phyloP scores from a whole-genome alignment of 805 yeast genomes.

The Teunomyces panamensis region DNA sequence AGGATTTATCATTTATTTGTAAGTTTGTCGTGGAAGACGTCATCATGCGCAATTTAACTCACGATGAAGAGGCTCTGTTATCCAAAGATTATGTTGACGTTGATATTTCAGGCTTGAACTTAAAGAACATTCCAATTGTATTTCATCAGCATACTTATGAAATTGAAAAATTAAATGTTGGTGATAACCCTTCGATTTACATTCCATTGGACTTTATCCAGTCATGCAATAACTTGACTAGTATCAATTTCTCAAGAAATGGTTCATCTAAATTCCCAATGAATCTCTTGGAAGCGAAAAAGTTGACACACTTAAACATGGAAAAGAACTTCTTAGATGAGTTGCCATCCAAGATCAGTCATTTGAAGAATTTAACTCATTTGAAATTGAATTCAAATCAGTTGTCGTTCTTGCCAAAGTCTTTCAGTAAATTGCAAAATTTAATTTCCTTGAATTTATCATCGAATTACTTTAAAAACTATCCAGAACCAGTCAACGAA shows the following conservation, averaged over 20 bases:
- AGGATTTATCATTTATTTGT: slow-evolving; percentile 78
- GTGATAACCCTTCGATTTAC: slow-evolving; percentile 81
- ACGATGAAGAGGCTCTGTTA: slow-evolving; percentile 68
- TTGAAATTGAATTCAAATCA: slow-evolving; percentile 76
- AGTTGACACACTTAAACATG: slow-evolving; percentile 64
- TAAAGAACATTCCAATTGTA: slow-evolving; percentile 81
- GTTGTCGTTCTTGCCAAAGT: slow-evolving; percentile 56
- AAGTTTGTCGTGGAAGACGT: slow-evolving; percentile 72
- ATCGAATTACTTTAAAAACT: slow-evolving; percentile 63
- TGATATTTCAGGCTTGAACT: slow-evolving; percentile 65
- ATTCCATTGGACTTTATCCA: slow-evolving; percentile 85
- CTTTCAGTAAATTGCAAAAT: slow-evolving; percentile 53
- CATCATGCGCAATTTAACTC: slow-evolving; percentile 55
- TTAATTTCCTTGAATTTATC: slow-evolving; percentile 68
- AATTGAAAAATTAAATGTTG: slow-evolving; percentile 76
- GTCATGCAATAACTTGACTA: slow-evolving; percentile 67
- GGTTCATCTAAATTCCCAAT: slow-evolving; percentile 74
- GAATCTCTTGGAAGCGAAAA: slow-evolving; percentile 66
- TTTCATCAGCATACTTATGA: slow-evolving; percentile 78
- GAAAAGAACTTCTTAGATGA: slow-evolving; percentile 73
- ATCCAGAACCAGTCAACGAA: slow-evolving; percentile 64
- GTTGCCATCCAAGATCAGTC: slow-evolving; percentile 55
- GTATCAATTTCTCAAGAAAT: slow-evolving; percentile 66
- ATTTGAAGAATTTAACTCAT: slow-evolving; percentile 51
- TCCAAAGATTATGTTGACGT: slow-evolving; percentile 69